Evolutionary conservation across 2,329 filamentous ascomycete genomes (phyloP).

Genomic region (Fonsecaea multimorphosa): DNA sequence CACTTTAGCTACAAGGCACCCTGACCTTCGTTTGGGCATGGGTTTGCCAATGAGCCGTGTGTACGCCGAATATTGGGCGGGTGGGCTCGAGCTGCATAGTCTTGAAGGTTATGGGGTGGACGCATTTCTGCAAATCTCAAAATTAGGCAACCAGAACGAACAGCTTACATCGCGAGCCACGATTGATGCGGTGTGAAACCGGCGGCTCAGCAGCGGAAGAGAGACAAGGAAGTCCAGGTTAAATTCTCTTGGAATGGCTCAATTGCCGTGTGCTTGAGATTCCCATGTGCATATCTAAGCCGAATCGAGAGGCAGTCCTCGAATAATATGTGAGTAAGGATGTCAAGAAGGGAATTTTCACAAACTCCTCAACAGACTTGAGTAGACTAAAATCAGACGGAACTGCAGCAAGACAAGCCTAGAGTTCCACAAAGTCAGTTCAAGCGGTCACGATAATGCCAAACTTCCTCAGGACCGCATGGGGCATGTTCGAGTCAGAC

Average conservation of each 20-base stretch:
- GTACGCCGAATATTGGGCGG: slow-evolving; percentile 98
- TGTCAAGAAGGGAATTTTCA: neutral
- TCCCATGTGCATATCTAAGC: neutral
- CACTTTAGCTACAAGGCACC: slow-evolving; percentile 79
- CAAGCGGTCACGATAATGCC: neutral
- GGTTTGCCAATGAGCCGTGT: slow-evolving; percentile 91
- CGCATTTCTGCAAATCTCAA: slow-evolving; percentile 93
- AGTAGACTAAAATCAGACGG: neutral
- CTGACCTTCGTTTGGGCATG: slow-evolving; percentile 87
- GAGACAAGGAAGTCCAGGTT: neutral
- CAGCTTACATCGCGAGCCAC: slow-evolving; percentile 78
- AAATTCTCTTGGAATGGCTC: neutral
- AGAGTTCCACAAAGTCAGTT: neutral
- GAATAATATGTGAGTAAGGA: neutral
- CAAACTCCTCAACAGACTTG: neutral
- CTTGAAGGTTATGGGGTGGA: slow-evolving; percentile 95
- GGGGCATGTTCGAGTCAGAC: slow-evolving; percentile 46
- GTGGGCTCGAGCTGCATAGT: slow-evolving; percentile 86
- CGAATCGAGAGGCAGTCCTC: neutral
- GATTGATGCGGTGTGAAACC: slow-evolving; percentile 72
- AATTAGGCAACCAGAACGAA: slow-evolving; percentile 97
- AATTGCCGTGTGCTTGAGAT: neutral
- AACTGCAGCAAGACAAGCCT: neutral
- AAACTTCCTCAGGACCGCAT: neutral
- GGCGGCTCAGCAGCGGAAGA: neutral